Base-by-base conservation (phyloP, 1,139 yeast species). In the Spencermartinsiella ligniputridi region DNA sequence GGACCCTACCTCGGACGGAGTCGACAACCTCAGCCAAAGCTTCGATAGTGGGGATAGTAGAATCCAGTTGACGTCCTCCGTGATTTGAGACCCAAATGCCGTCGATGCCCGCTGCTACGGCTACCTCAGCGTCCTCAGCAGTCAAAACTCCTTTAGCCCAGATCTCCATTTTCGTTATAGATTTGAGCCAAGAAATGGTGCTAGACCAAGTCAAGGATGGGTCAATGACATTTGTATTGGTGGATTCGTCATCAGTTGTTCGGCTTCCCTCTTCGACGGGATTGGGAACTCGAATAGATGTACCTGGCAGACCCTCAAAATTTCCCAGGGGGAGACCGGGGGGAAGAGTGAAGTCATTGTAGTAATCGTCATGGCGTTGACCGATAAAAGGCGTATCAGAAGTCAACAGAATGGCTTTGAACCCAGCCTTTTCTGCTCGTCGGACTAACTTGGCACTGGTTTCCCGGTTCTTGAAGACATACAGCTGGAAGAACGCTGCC, bases 341-440 rank as follows among this genome's bases (percentile, higher is more conserved):
- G 3, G 70, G 70, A 20, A 66, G 54, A 65, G 78, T 66, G 66
- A 76, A 70, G 64, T 71, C 50, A 64, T 70, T 64, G 67, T 71
- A 50, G 3, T 32, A 35, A 40, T 81, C 87, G 52, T 78, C 74
- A 56, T 77, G 83, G 46, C 88, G 67, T 52, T 81, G 71, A 24
- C 87, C 88, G 50, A 79, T 68, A 53, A 74, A 78, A 4, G 87
- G 84, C 2, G 84, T 82, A 62, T 81, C 87, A 5, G 79, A 84
- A 0, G 86, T 81, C 40, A 81, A 72, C 49, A 80, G 75, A 15
- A 81, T 62, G 0, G 83, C 87, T 57, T 78, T 79, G 52, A 56
- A 62, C 1, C 83, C 83, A 30, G 82, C 68, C 42, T 62, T 56
- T 52, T 78, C 83, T 3, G 79, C 81, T 45, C 70, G 63, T 35